phyloP scores from a whole-genome alignment of 73 alveolate species.

The Paramecium sexaurelia region DNA sequence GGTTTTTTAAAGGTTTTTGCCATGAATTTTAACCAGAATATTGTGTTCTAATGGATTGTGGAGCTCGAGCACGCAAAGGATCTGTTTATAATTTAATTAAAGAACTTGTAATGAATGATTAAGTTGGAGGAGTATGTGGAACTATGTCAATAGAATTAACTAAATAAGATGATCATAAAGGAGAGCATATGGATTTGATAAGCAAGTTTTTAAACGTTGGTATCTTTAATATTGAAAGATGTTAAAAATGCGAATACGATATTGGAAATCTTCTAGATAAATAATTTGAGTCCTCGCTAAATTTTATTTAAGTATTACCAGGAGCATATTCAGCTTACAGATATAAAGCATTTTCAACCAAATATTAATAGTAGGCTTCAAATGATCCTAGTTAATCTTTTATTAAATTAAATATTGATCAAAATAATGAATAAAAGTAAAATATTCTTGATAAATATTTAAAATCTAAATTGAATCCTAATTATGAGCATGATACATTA shows the following conservation, averaged over 20 bases:
- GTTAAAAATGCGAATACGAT: slow-evolving; percentile 63
- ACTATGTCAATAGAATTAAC: slow-evolving; percentile 15
- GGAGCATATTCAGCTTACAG: slow-evolving; percentile 76
- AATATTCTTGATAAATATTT: slow-evolving; percentile 19
- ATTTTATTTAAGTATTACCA: slow-evolving; percentile 71
- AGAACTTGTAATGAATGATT: not conserved
- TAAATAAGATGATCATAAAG: not conserved
- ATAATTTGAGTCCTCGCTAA: slow-evolving; percentile 66
- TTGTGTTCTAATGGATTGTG: slow-evolving; percentile 63
- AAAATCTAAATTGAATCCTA: slow-evolving; percentile 39
- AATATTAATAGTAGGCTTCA: not conserved
- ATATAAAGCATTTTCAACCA: slow-evolving; percentile 60
- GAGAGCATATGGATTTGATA: not conserved
- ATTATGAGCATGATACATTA: not conserved
- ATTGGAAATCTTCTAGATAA: slow-evolving; percentile 70
- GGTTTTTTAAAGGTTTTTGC: slow-evolving; percentile 74
- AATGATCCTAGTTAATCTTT: not conserved
- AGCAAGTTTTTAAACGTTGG: not conserved
- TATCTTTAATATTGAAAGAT: slow-evolving; percentile 14
- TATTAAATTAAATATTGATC: not conserved
- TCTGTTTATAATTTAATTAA: slow-evolving; percentile 12
- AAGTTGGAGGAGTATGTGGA: slow-evolving; percentile 69
- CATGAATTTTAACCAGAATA: slow-evolving; percentile 58
- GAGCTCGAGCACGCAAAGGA: slow-evolving; percentile 39
- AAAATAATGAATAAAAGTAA: not conserved